Evolutionary conservation across 768 basidiomycete species (phyloP).

Genomic region (Galerina sulciceps): DNA sequence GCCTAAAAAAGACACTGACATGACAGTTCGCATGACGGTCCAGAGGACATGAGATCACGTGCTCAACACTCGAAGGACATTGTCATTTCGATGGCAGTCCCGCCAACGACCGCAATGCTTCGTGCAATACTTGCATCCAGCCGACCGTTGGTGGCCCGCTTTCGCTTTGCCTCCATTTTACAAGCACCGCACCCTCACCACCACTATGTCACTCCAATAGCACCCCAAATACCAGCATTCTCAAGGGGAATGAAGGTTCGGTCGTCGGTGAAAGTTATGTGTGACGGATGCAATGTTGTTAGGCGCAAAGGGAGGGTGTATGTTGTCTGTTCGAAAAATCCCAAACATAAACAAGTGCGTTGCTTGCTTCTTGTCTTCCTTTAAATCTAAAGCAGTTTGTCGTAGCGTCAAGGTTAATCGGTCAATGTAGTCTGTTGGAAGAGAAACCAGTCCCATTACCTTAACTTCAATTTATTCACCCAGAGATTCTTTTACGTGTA

Average conservation of each 20-base stretch:
- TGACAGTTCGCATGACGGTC: background rate
- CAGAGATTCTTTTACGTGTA: background rate
- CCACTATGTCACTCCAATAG: slow-evolving; percentile 31
- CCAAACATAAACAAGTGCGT: slow-evolving; percentile 95
- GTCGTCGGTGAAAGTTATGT: slow-evolving; percentile 92
- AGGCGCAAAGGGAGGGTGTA: slow-evolving; percentile 90
- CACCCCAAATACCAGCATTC: slow-evolving; percentile 35
- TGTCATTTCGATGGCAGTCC: no score
- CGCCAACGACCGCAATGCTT: slow-evolving; percentile 61
- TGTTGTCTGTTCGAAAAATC: slow-evolving; percentile 91
- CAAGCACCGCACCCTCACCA: slow-evolving; percentile 31
- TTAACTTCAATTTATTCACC: slow-evolving; percentile 6
- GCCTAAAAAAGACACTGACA: background rate
- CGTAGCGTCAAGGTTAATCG: slow-evolving; percentile 68
- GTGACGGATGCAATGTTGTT: slow-evolving; percentile 91
- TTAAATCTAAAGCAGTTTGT: slow-evolving; percentile 7
- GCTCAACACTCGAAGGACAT: background rate
- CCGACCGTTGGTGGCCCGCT: slow-evolving; percentile 62
- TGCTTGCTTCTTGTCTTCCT: background rate
- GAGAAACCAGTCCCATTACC: no score
- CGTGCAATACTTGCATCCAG: slow-evolving; percentile 67
- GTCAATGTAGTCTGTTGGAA: background rate
- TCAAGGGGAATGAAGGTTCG: slow-evolving; percentile 95
- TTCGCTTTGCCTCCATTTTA: slow-evolving; percentile 40
- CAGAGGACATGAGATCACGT: slow-evolving; percentile 1